Evolutionary conservation across 2,329 filamentous ascomycete genomes (phyloP).

Genomic region (Intubia oerlemansii): DNA sequence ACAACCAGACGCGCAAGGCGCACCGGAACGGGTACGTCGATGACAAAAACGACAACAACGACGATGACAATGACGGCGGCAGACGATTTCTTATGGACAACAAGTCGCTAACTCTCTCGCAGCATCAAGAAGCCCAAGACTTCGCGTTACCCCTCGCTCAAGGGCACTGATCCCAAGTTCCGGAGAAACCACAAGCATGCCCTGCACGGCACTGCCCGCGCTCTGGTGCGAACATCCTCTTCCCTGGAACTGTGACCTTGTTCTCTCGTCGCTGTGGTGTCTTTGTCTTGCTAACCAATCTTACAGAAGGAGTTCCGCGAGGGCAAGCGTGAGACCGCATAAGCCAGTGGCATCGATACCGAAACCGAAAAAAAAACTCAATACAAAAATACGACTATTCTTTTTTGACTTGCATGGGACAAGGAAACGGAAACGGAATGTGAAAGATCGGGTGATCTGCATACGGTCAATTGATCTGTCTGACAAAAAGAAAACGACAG

Average conservation of each 20-base stretch:
- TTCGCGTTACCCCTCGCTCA: slow-evolving; percentile 93
- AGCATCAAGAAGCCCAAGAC: slow-evolving; percentile 99
- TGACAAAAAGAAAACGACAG: too few relatives aligned
- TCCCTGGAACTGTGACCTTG: neutral
- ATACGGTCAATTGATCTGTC: too few relatives aligned
- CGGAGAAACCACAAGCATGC: slow-evolving; percentile 99
- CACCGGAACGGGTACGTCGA: slow-evolving; percentile 87
- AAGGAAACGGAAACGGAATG: too few relatives aligned
- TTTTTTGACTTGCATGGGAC: too few relatives aligned
- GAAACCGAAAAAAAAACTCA: too few relatives aligned
- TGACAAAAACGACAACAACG: neutral
- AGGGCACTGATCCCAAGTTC: slow-evolving; percentile 99
- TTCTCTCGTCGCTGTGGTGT: neutral
- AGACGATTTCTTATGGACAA: too few relatives aligned
- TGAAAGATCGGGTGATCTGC: too few relatives aligned
- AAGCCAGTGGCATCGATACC: too few relatives aligned
- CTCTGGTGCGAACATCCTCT: slow-evolving; percentile 84
- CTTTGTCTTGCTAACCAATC: slow-evolving; percentile 11
- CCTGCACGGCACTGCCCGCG: slow-evolving; percentile 96
- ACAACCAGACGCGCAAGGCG: slow-evolving; percentile 96
- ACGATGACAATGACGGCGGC: neutral
- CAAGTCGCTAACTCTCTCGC: too few relatives aligned
- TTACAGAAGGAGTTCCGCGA: slow-evolving; percentile 89
- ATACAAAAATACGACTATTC: too few relatives aligned
- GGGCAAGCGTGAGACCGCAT: slow-evolving; percentile 27